Percentiles rank a stretch among this genome's conserved stretches.
These are phyloP conservation scores for Coix lacrymajobi DNA, from an alignment of 176 grass and related monocot genomes.

Conservation along the genomic window DNA sequence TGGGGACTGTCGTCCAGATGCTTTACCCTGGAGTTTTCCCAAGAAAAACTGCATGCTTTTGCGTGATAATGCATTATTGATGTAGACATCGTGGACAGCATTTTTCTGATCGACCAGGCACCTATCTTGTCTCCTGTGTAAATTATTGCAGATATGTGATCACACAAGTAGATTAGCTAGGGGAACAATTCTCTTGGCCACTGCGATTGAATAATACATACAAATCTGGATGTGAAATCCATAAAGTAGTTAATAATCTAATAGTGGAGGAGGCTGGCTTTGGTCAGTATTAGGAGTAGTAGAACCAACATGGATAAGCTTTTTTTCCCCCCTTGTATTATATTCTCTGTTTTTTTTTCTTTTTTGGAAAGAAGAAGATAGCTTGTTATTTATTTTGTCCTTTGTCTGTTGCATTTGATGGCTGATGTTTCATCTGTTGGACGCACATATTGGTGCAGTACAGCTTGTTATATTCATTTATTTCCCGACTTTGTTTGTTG, in stretches of 20 bases:
- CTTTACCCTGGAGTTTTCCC: background rate
- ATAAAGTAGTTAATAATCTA: background rate
- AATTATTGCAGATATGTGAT: background rate
- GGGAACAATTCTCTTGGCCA: slow-evolving; percentile 9
- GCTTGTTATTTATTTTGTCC: background rate
- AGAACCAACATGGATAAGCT: background rate
- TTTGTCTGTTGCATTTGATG: slow-evolving; percentile 4
- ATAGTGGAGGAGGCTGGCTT: background rate
- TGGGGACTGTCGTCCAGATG: background rate
- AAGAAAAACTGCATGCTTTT: background rate
- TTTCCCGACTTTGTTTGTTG: background rate
- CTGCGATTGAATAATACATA: background rate
- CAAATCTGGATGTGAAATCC: background rate
- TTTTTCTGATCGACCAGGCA: background rate
- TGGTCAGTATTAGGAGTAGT: background rate
- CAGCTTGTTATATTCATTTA: background rate
- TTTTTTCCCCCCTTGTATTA: background rate
- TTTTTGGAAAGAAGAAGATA: background rate
- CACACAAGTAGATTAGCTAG: background rate
- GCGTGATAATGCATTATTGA: slow-evolving; percentile 7
- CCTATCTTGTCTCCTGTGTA: background rate
- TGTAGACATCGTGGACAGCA: background rate
- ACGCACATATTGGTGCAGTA: background rate
- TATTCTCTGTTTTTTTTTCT: background rate
- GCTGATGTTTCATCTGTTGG: background rate